Conservation (phyloP, 257 asterid genomes). For the Paraleonurus japonicus region DNA sequence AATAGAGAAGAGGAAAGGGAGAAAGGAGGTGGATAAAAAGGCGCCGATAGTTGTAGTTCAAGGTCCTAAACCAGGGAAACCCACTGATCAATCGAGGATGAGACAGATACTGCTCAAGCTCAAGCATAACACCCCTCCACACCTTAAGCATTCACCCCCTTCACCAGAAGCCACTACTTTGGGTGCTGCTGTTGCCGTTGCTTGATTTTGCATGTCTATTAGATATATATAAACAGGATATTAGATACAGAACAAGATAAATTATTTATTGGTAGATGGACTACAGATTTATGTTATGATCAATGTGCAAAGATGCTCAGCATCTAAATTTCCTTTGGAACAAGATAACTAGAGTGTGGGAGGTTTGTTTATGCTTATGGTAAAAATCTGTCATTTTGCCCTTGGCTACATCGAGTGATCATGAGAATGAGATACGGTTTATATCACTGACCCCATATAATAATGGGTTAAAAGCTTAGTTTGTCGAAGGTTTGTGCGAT, state of each 20-base stretch:
- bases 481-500: not conserved
- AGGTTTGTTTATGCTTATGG: not conserved
- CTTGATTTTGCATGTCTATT: conserved; percentile 27
- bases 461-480: not conserved
- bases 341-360: not conserved
- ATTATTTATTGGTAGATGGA: not conserved
- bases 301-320: not conserved
- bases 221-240: conserved; percentile 9
- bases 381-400: not conserved
- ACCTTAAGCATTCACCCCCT: conserved; percentile 55
- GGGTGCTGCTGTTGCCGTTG: conserved; percentile 46
- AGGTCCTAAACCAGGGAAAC: conserved; percentile 93
- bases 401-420: not conserved
- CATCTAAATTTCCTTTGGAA: not conserved
- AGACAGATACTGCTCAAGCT: conserved; percentile 66
- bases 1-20: conserved; percentile 53
- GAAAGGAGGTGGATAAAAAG: conserved; percentile 67
- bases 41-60: conserved; percentile 50
- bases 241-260: conserved; percentile 2
- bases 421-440: not conserved
- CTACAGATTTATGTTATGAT: not conserved
- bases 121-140: conserved; percentile 72
- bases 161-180: conserved; percentile 29
- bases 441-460: not conserved
- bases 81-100: conserved; percentile 72